Evolutionary conservation across 179 eudicot species (phyloP).

Genomic region (Drosera spatulata): DNA sequence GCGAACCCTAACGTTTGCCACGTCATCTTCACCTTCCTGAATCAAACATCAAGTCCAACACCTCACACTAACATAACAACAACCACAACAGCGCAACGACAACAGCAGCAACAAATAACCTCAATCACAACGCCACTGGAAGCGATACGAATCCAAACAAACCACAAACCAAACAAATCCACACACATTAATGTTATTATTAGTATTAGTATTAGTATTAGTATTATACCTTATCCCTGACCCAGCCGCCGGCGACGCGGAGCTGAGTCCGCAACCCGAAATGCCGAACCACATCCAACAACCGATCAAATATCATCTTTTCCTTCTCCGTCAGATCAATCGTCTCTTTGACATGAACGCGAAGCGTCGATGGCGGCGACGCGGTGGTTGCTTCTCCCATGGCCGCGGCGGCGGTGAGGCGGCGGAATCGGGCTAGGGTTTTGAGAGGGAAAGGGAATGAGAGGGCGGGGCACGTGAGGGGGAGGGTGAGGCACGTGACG

Average conservation of each 20-base stretch:
- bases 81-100: too few relatives aligned
- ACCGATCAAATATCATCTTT: slow-evolving; percentile 48
- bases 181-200: neutral
- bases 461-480: too few relatives aligned
- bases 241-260: slow-evolving; percentile 97
- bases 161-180: neutral
- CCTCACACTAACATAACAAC: too few relatives aligned
- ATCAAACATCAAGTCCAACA: too few relatives aligned
- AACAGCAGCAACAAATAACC: too few relatives aligned
- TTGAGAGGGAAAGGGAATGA: slow-evolving; percentile 13
- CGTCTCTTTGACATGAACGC: slow-evolving; percentile 44
- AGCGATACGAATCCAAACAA: neutral
- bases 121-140: too few relatives aligned
- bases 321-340: slow-evolving; percentile 67
- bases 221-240: slow-evolving; percentile 37
- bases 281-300: slow-evolving; percentile 48
- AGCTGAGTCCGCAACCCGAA: slow-evolving; percentile 65
- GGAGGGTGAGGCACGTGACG: too few relatives aligned
- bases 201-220: neutral
- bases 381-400: slow-evolving; percentile 11
- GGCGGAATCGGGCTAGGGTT: slow-evolving; percentile 15
- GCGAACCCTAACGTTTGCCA: too few relatives aligned
- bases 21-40: too few relatives aligned
- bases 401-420: too few relatives aligned
- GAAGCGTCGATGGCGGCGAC: slow-evolving; percentile 5